Percentiles rank a stretch among this genome's conserved stretches.
Evolutionary conservation across 176 grass and related monocot genomes (phyloP).

Genomic region (Themeda triandra): DNA sequence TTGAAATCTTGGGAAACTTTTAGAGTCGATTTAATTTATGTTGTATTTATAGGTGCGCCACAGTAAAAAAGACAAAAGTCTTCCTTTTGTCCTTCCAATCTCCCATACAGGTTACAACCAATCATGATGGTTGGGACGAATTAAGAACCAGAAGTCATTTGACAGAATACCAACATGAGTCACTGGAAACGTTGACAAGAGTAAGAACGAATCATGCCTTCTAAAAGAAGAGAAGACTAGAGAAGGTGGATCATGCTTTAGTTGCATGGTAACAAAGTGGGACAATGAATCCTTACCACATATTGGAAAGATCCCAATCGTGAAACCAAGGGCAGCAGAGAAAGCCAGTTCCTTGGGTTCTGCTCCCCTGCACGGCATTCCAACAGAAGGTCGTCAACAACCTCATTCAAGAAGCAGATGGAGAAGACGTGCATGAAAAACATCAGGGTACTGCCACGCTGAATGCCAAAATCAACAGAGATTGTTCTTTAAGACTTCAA

Average conservation of each 20-base stretch:
- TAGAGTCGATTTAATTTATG: neutral
- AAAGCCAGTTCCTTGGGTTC: conserved; percentile 85
- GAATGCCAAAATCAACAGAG: neutral
- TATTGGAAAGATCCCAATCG: conserved; percentile 81
- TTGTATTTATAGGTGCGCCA: neutral
- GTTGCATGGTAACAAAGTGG: neutral
- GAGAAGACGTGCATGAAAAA: neutral
- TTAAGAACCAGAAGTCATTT: neutral
- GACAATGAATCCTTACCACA: conserved; percentile 55
- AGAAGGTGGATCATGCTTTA: neutral
- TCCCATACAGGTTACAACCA: neutral
- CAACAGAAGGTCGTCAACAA: conserved; percentile 1
- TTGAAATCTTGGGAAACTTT: neutral
- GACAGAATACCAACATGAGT: neutral
- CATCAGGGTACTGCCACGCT: neutral
- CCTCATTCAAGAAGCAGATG: neutral
- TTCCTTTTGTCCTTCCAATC: neutral
- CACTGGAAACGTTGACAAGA: neutral
- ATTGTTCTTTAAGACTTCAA: too few species aligned
- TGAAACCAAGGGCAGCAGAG: conserved; percentile 84
- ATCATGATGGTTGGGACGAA: neutral
- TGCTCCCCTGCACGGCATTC: conserved; percentile 58
- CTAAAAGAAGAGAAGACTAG: neutral
- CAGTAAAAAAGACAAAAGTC: too few species aligned
- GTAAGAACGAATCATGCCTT: neutral